A percentile compares a stretch with the other conserved stretches of the same genome.
Conservation (phyloP, 1,284 basidiomycete genomes). For the Gomphus bonarii region DNA sequence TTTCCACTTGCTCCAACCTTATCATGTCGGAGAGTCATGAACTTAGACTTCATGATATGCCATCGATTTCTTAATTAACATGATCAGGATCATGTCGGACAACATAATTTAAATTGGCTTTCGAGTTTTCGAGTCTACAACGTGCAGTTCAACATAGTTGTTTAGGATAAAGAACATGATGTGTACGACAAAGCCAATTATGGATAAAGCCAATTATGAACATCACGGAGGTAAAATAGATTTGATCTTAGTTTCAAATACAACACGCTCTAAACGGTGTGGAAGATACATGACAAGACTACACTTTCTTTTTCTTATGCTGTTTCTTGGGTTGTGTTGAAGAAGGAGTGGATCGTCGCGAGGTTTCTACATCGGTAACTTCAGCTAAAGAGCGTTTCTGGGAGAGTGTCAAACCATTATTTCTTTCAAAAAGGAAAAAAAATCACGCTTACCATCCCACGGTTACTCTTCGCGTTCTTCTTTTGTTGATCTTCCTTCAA, state of each 20-base stretch:
- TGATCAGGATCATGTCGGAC: too few relatives aligned
- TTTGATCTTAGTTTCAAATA: not conserved
- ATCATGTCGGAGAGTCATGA: too few relatives aligned
- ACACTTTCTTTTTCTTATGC: conserved; percentile 6
- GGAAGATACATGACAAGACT: not conserved
- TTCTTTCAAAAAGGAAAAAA: not conserved
- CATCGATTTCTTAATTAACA: too few relatives aligned
- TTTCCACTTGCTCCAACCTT: not conserved
- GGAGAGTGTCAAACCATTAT: not conserved
- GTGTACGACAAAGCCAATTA: not conserved
- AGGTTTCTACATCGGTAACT: conserved; percentile 22
- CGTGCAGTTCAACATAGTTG: too few relatives aligned
- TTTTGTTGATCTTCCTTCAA: conserved; percentile 47
- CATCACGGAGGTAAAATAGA: not conserved
- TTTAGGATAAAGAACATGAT: too few relatives aligned
- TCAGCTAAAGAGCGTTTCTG: conserved; percentile 33
- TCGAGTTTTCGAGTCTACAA: too few relatives aligned
- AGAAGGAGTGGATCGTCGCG: conserved; percentile 18
- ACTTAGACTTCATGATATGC: too few relatives aligned
- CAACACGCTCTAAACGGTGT: not conserved
- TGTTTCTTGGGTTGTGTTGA: not conserved
- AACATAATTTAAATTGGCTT: too few relatives aligned
- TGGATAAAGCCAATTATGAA: not conserved
- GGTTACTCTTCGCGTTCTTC: conserved; percentile 23
- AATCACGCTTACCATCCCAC: conserved; percentile 11